phyloP scores from a whole-genome alignment of 1,284 basidiomycete species.

The Microbotryomycetes sp. region DNA sequence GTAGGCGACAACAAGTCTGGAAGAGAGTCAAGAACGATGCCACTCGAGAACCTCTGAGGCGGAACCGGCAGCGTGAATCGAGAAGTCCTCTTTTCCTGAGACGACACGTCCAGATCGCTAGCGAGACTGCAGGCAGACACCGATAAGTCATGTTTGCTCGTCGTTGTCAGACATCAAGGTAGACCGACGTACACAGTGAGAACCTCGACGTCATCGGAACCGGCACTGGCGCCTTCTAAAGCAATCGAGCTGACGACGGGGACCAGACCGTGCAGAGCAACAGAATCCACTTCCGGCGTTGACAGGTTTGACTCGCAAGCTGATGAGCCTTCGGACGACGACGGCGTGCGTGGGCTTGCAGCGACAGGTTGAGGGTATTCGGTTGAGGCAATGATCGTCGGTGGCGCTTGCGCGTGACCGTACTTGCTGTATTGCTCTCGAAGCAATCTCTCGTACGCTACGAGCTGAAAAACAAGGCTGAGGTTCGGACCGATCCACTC shows the following conservation, averaged over 20 bases:
- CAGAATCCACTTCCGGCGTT: slow-evolving; percentile 22
- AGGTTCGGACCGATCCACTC: slow-evolving; percentile 89
- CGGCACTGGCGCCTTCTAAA: background rate
- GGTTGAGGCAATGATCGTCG: slow-evolving; percentile 69
- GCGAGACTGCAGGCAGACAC: background rate
- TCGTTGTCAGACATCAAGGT: background rate
- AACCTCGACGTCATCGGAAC: background rate
- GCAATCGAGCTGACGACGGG: slow-evolving; percentile 10
- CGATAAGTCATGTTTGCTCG: background rate
- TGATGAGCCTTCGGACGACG: slow-evolving; percentile 6
- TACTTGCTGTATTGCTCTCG: slow-evolving; percentile 16
- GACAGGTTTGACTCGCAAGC: slow-evolving; percentile 14
- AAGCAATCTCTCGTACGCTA: slow-evolving; percentile 83
- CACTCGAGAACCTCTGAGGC: background rate
- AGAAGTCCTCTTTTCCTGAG: too few species aligned
- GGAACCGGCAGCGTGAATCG: background rate
- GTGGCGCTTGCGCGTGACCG: slow-evolving; percentile 22
- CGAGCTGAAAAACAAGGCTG: slow-evolving; percentile 90
- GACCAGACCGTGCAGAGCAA: slow-evolving; percentile 12
- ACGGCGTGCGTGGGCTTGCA: slow-evolving; percentile 15
- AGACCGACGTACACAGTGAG: background rate
- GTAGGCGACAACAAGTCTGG: background rate
- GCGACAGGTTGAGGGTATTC: slow-evolving; percentile 52
- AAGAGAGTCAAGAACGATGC: background rate
- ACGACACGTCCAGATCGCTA: background rate